Percentiles rank a stretch among this genome's conserved stretches.
These are phyloP conservation scores for Ganoderma resinaceum DNA, from an alignment of 1,284 basidiomycete species.

Conservation along the genomic window DNA sequence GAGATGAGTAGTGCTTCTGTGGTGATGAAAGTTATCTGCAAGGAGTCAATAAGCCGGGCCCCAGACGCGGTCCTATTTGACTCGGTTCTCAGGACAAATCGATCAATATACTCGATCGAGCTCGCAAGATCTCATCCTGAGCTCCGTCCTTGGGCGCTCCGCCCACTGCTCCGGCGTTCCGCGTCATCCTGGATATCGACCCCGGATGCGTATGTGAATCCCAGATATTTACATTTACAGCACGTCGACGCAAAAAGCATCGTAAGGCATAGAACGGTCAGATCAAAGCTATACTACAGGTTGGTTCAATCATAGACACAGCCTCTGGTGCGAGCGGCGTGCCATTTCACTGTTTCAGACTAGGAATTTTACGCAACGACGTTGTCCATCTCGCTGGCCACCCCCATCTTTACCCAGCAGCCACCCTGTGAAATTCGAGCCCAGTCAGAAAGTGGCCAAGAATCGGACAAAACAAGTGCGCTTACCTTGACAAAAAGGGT, in stretches of 20 bases:
- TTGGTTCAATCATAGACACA: neutral
- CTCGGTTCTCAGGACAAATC: slow-evolving; percentile 20
- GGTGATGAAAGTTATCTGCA: slow-evolving; percentile 18
- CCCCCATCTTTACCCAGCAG: slow-evolving; percentile 39
- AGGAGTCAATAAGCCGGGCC: neutral
- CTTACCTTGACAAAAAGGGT: slow-evolving; percentile 46
- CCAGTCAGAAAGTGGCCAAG: neutral
- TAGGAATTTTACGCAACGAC: neutral
- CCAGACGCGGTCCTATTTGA: slow-evolving; percentile 10
- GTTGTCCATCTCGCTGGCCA: slow-evolving; percentile 5
- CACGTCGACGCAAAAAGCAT: neutral
- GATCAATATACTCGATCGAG: slow-evolving; percentile 26
- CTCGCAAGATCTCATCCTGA: slow-evolving; percentile 1
- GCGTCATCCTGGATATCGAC: neutral
- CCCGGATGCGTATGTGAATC: neutral
- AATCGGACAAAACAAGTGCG: slow-evolving; percentile 15
- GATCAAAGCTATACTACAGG: neutral
- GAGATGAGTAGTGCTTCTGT: neutral
- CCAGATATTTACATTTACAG: too few species aligned
- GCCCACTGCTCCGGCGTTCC: slow-evolving; percentile 16
- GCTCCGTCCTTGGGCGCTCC: slow-evolving; percentile 9
- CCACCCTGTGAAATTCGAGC: slow-evolving; percentile 31
- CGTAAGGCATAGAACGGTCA: neutral
- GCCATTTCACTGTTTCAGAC: too few species aligned
- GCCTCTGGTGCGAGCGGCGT: neutral